These are phyloP conservation scores for Vanilla planifolia DNA, from an alignment of 106 monocot species.

Conservation along the genomic window DNA sequence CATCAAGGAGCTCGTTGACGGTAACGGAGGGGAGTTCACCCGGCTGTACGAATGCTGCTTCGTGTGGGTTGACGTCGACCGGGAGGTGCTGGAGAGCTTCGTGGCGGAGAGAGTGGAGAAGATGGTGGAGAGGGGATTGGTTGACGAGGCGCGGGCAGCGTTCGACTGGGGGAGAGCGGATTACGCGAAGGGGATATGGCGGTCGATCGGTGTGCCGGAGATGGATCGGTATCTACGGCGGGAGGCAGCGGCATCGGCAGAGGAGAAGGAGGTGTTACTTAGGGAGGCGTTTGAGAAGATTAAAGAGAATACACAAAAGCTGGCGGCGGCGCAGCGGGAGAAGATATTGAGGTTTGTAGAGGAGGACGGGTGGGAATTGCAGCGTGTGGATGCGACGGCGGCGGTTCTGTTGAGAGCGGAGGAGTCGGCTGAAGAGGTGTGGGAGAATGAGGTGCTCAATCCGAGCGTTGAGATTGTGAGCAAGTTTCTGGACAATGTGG, in stretches of 20 bases:
- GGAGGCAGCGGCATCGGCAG: conserved; percentile 6
- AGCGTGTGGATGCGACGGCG: conserved; percentile 37
- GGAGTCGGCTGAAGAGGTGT: conserved; percentile 5
- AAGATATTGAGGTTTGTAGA: conserved; percentile 35
- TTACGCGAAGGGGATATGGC: conserved; percentile 26
- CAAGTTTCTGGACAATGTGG: not conserved
- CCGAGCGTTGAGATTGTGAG: conserved; percentile 18
- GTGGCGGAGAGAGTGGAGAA: conserved; percentile 31
- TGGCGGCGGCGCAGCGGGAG: conserved; percentile 26
- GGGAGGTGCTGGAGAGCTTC: conserved; percentile 16
- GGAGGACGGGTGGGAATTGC: conserved; percentile 29
- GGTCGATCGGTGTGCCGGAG: conserved; percentile 51
- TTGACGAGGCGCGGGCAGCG: conserved; percentile 39
- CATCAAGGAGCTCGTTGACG: conserved; percentile 47
- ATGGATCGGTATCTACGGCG: conserved; percentile 36
- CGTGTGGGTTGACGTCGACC: conserved; percentile 40
- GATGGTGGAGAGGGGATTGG: conserved; percentile 36
- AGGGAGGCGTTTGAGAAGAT: conserved; percentile 35
- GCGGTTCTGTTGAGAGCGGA: conserved; percentile 17
- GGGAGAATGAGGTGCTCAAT: conserved; percentile 23
- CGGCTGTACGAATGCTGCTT: conserved; percentile 35
- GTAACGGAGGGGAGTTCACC: conserved; percentile 21
- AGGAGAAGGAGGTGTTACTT: conserved; percentile 12
- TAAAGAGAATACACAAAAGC: conserved; percentile 45
- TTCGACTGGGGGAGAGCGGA: conserved; percentile 21